Evolutionary conservation across 169 alveolate species (phyloP).

Genomic region (Perkinsus olseni): DNA sequence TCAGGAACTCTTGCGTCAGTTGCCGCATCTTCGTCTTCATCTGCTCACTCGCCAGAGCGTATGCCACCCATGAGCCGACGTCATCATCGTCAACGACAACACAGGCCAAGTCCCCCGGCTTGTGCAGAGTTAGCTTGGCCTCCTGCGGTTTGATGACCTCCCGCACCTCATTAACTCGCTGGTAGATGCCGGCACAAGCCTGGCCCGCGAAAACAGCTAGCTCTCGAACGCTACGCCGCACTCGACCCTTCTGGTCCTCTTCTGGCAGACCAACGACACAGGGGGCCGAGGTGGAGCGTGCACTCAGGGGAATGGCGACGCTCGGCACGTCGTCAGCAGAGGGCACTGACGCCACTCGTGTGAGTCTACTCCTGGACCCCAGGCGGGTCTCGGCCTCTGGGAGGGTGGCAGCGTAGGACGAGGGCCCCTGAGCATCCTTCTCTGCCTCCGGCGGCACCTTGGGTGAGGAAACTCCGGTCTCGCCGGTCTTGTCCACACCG

Average conservation of each 20-base stretch:
- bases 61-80: background rate
- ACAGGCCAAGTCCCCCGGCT: background rate
- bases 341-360: background rate
- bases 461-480: background rate
- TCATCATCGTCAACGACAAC: background rate
- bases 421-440: background rate
- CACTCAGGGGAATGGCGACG: background rate
- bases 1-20: background rate
- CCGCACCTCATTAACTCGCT: background rate
- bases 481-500: background rate
- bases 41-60: background rate
- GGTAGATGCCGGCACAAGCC: background rate
- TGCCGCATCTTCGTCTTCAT: background rate
- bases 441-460: background rate
- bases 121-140: background rate
- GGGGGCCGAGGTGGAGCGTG: background rate
- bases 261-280: background rate
- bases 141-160: background rate
- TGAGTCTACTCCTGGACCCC: background rate
- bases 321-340: background rate
- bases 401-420: background rate
- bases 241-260: background rate
- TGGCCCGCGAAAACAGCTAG: background rate
- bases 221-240: background rate
- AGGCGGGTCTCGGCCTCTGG: background rate